These are phyloP conservation scores for Takashimella koratensis DNA, from an alignment of 1,284 basidiomycete species.

Conservation along the genomic window DNA sequence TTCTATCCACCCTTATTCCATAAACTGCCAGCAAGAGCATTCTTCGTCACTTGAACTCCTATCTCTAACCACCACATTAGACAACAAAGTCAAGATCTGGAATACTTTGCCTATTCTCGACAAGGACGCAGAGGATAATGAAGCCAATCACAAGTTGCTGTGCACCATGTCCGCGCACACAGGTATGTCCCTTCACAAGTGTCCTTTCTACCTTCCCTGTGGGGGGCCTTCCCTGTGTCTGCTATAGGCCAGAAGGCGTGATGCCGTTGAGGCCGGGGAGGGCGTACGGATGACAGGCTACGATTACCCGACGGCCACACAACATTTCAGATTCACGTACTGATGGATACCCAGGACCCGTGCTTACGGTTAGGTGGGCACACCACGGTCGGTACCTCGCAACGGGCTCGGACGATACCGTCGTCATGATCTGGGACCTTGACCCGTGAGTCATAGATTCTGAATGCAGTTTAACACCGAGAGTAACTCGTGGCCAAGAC, in stretches of 20 bases:
- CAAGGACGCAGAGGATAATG: conserved; percentile 64
- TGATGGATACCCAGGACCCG: conserved; percentile 71
- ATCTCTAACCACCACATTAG: conserved; percentile 40
- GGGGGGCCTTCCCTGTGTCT: no score
- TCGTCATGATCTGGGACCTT: conserved; percentile 95
- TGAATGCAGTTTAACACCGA: no score
- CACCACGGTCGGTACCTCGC: conserved; percentile 91
- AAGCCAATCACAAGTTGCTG: conserved; percentile 76
- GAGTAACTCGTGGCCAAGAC: no score
- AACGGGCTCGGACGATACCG: conserved; percentile 92
- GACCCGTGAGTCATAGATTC: conserved; percentile 92
- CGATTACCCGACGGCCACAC: no score
- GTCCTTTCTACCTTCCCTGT: no score
- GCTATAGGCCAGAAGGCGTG: no score
- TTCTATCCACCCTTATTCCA: neutral
- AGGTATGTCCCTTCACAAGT: conserved; percentile 49
- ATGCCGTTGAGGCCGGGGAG: no score
- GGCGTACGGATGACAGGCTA: no score
- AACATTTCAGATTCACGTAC: no score
- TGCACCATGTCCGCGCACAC: conserved; percentile 92
- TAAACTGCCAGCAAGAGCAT: neutral
- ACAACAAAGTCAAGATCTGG: conserved; percentile 97
- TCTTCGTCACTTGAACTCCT: neutral
- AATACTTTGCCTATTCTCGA: conserved; percentile 88
- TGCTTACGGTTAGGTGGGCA: conserved; percentile 93